These are phyloP conservation scores for Thraustochytrium striatum DNA, from an alignment of 352 stramenopile species.

Conservation along the genomic window DNA sequence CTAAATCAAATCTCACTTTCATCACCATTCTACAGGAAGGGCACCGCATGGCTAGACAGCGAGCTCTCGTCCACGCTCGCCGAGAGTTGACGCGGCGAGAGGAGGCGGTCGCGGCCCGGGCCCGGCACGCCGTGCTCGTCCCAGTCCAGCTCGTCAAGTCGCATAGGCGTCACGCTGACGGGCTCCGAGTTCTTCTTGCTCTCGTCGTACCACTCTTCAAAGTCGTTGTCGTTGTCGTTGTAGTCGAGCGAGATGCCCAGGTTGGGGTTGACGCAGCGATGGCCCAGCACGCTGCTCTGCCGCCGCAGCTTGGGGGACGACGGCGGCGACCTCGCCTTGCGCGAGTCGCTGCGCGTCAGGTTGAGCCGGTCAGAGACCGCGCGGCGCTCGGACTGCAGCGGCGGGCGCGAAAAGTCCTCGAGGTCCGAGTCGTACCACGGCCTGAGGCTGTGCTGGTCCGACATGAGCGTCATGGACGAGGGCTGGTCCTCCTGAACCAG, in stretches of 20 bases:
- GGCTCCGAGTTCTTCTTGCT: neutral
- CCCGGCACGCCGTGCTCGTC: neutral
- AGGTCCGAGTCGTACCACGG: too few relatives aligned
- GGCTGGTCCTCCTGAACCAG: too few relatives aligned
- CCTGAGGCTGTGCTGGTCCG: too few relatives aligned
- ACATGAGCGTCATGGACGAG: too few relatives aligned
- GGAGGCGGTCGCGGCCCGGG: too few relatives aligned
- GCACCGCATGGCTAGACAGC: neutral
- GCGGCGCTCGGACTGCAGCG: neutral
- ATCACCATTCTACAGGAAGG: neutral
- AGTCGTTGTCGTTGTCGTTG: conserved; percentile 4
- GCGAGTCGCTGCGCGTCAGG: neutral
- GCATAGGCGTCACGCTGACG: neutral
- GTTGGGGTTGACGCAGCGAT: neutral
- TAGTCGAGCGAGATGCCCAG: conserved; percentile 7
- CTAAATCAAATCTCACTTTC: too few relatives aligned
- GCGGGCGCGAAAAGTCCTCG: neutral
- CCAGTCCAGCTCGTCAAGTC: neutral
- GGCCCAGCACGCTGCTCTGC: neutral
- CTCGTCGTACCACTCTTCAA: neutral
- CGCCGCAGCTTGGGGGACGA: neutral
- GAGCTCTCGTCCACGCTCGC: neutral
- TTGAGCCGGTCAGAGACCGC: neutral
- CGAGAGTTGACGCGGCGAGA: neutral
- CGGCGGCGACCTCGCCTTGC: neutral